Evolutionary conservation across 306 rosid genomes (phyloP).

Genomic region (Trichosanthes truncata): DNA sequence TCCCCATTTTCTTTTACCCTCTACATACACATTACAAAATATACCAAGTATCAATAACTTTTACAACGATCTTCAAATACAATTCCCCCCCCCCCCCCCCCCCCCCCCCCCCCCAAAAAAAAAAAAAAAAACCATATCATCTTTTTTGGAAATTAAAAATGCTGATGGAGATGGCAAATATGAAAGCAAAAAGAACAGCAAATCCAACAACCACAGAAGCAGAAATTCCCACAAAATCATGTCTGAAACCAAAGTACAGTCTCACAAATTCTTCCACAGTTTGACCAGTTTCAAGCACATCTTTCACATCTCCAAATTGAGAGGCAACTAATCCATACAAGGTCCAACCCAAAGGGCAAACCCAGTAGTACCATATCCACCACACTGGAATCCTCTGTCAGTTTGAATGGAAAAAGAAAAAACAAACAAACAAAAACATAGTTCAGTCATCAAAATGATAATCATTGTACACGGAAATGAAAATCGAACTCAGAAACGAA

Average conservation of each 20-base stretch:
- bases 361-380: conserved; percentile 85
- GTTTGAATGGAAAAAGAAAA: too few relatives aligned
- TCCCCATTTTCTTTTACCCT: too few relatives aligned
- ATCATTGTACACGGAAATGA: not conserved
- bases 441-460: not conserved
- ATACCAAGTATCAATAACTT: not conserved
- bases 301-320: conserved; percentile 35
- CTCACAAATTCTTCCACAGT: conserved; percentile 18
- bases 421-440: not conserved
- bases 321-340: conserved; percentile 51
- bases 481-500: not conserved
- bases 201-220: conserved; percentile 17
- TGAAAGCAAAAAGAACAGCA: conserved; percentile 20
- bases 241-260: conserved; percentile 23
- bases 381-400: conserved; percentile 57
- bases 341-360: conserved; percentile 60
- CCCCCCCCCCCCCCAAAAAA: too few relatives aligned
- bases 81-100: not conserved
- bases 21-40: not conserved
- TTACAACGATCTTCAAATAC: not conserved
- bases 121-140: not conserved
- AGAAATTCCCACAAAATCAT: conserved; percentile 28
- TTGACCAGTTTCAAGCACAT: not conserved
- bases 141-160: conserved; percentile 29
- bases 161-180: conserved; percentile 29